A percentile compares a stretch with the other conserved stretches of the same genome.
These are phyloP conservation scores for Leccinum variabile DNA, from an alignment of 1,284 basidiomycete species.

Conservation along the genomic window DNA sequence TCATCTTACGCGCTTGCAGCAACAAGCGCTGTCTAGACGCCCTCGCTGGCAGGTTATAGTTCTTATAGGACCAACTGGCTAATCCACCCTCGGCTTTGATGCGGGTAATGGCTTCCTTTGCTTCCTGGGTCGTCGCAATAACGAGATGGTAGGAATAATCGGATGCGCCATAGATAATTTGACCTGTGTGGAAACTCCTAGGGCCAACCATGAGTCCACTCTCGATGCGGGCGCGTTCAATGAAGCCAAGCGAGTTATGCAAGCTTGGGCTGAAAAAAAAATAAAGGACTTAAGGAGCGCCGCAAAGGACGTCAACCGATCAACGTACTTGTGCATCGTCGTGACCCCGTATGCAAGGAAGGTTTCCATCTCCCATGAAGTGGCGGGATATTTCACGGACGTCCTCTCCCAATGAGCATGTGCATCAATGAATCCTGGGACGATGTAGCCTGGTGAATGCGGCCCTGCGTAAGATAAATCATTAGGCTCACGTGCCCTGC, in stretches of 20 bases:
- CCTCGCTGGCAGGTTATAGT: slow-evolving; percentile 67
- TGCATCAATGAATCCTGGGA: slow-evolving; percentile 73
- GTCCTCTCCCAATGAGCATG: slow-evolving; percentile 73
- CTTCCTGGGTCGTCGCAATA: slow-evolving; percentile 60
- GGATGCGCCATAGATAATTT: slow-evolving; percentile 64
- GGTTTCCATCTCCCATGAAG: slow-evolving; percentile 71
- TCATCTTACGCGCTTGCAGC: slow-evolving; percentile 56
- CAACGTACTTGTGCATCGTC: slow-evolving; percentile 67
- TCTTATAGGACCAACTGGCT: slow-evolving; percentile 71
- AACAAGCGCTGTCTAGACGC: slow-evolving; percentile 70
- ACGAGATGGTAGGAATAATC: slow-evolving; percentile 55
- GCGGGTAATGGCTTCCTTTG: slow-evolving; percentile 59
- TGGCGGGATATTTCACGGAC: slow-evolving; percentile 50
- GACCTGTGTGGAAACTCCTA: slow-evolving; percentile 68
- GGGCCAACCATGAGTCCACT: slow-evolving; percentile 66
- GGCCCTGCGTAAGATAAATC: too few relatives aligned
- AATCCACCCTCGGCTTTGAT: slow-evolving; percentile 71
- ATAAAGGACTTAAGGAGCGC: neutral
- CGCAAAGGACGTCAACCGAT: neutral
- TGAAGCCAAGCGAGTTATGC: slow-evolving; percentile 57
- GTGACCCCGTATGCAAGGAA: slow-evolving; percentile 79
- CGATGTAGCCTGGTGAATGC: slow-evolving; percentile 50
- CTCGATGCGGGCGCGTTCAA: slow-evolving; percentile 65
- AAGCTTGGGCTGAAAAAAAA: slow-evolving; percentile 55
- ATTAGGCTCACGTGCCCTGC: too few relatives aligned